A percentile compares a stretch with the other conserved stretches of the same genome.
Conservation (phyloP, 2,329 filamentous ascomycete genomes). For the Phialophora macrospora region DNA sequence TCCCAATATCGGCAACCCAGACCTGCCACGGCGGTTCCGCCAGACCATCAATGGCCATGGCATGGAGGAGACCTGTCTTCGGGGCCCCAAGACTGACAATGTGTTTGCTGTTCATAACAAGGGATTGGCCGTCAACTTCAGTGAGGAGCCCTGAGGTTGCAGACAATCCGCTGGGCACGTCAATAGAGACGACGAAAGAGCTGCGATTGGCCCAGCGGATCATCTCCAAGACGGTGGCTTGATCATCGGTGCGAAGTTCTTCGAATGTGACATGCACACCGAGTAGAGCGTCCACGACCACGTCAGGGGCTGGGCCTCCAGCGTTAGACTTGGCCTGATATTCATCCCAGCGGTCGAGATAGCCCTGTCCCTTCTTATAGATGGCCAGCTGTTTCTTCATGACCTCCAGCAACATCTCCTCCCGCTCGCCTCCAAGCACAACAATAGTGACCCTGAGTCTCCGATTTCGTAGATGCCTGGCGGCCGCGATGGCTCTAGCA, state of each 20-base stretch:
- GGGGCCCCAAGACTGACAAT: conserved; percentile 87
- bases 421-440: conserved; percentile 81
- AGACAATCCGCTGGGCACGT: conserved; percentile 76
- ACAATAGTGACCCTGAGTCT: conserved; percentile 81
- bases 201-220: conserved; percentile 88
- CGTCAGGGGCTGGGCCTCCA: conserved; percentile 64
- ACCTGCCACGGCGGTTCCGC: conserved; percentile 67
- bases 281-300: conserved; percentile 87
- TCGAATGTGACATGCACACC: conserved; percentile 88
- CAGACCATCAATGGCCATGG: conserved; percentile 62
- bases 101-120: conserved; percentile 81
- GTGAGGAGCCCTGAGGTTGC: conserved; percentile 55
- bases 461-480: conserved; percentile 83
- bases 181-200: conserved; percentile 76
- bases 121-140: conserved; percentile 71
- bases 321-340: conserved; percentile 51
- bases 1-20: conserved; percentile 83
- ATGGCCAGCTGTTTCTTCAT: conserved; percentile 81
- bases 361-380: conserved; percentile 81
- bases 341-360: conserved; percentile 67
- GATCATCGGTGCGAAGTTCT: conserved; percentile 79
- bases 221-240: conserved; percentile 82
- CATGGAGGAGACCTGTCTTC: conserved; percentile 80
- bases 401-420: conserved; percentile 78
- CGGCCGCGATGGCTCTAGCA: conserved; percentile 80